Base-by-base conservation (phyloP, 2,329 filamentous ascomycete species). In the Rasamsonia emersonii region DNA sequence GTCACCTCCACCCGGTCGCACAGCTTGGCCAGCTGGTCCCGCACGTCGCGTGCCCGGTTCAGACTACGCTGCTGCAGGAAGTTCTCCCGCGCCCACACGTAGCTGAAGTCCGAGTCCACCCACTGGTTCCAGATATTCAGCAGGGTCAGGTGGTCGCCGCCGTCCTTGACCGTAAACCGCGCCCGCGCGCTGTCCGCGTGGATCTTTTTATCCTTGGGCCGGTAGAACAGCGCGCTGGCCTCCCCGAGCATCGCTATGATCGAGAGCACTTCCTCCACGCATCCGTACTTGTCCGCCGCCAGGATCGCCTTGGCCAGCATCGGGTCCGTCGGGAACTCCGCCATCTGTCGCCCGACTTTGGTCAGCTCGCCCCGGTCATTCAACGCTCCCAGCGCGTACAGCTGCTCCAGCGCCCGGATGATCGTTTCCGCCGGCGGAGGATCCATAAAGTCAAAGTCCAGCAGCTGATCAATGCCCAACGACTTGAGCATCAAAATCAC, bases 381-480 rank as follows among this genome's bases (percentile, higher is more conserved):
- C 29, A 98, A 67, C 0, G 85, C 86, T 17, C 91, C 86, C 0
- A 96, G 70, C 0, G 86, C 86, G 53, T 94, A 98, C 1, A 98
- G 73, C 49, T 91, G 81, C 54, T 96, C 91, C 27, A 98, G 66
- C 0, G 86, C 83, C 14, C 82, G 78, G 42, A 94, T 93, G 18
- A 98, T 74, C 1, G 86, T 84, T 50, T 95, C 86, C 0, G 86
- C 84, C 0, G 88, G 82, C 0, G 91, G 91, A 0, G 88, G 81
- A 46, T 96, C 89, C 77, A 96, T 86, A 47, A 94, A 96, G 53
- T 95, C 88, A 50, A 98, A 98, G 38, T 89, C 79, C 4, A 98
- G 73, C 0, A 98, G 68, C 47, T 96, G 82, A 52, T 93, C 86
- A 55, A 98, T 93, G 7, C 88, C 88, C 0, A 96, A 69, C 0